Conservation (phyloP, 192 early-diverging fungal genomes). For the Coemansia interrupta region DNA sequence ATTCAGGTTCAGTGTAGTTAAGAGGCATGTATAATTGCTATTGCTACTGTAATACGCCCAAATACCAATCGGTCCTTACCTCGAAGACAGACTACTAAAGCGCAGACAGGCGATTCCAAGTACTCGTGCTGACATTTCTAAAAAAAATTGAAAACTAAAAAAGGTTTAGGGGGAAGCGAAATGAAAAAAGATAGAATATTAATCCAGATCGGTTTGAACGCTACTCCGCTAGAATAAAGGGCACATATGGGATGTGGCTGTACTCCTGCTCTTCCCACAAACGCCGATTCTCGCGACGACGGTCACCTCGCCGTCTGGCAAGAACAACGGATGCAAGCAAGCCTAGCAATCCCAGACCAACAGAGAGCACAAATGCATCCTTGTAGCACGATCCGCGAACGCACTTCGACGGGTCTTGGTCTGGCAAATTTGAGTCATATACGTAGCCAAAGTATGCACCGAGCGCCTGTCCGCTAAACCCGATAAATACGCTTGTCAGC, state of each 20-base stretch:
- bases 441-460: conserved; percentile 61
- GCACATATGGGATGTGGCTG: conserved; percentile 37
- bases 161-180: not conserved
- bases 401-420: conserved; percentile 49
- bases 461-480: conserved; percentile 60
- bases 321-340: conserved; percentile 22
- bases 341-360: conserved; percentile 15
- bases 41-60: no score
- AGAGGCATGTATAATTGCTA: no score
- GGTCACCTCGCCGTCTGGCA: conserved; percentile 24
- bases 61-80: no score
- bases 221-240: conserved; percentile 45
- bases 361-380: conserved; percentile 38
- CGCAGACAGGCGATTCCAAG: no score
- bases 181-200: not conserved
- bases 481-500: conserved; percentile 50
- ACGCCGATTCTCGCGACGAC: conserved; percentile 39
- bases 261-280: conserved; percentile 49
- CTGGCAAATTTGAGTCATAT: conserved; percentile 55
- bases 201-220: no score
- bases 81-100: no score
- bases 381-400: conserved; percentile 39
- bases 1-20: no score
- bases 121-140: no score
- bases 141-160: conserved; percentile 5